Evolutionary conservation across 176 grass and related monocot genomes (phyloP), one percentile per base, ranked within the genome.

Genomic region (Zea luxurians): DNA sequence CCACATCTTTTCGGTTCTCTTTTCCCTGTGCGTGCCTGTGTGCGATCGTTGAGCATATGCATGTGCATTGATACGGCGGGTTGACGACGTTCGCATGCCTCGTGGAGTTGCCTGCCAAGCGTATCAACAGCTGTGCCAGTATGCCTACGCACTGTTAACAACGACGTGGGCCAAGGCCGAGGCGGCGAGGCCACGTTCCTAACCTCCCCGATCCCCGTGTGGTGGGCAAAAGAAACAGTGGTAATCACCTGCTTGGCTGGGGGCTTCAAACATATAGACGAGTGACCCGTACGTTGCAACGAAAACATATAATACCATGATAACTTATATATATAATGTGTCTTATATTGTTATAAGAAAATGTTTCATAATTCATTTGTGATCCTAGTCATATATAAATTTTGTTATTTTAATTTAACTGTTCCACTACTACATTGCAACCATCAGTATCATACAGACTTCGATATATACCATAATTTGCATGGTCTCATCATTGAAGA

Each of bases 41-140:
- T 17, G 50, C 17, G 52, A 7, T 17, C 52, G 52, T 7, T 2
- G 5, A 6, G 13, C 4, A 2, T 5, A 13, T 1, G 54, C 82
- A 78, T 78, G 73, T 70, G 82, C 74, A 63, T 84, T 78, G 74
- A 78, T 84, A 12, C 55, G 74, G 64, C 82, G 64, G 40, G 20
- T 34, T 3, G n/a, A 35, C 67, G 73, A 35, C 67, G 73, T 16
- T 48, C 72, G 4, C 20, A 2, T 27, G 74, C 7, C 4, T 53
- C 16, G 17, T 41, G 18, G 73, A 13, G 69, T 85, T 67, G 76
- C 61, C 69, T 60, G 2, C 69, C 5, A 3, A 67, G 76, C 77
- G 7, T 80, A 46, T 76, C 83, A 85, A 67, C 83, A 74, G 76
- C 77, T 59, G 61, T 27, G 69, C 76, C 69, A 4, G 48, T 58